Evolutionary conservation across 2,329 filamentous ascomycete genomes (phyloP), one percentile per base, ranked within the genome.

Genomic region (Trichoderma aggressivum): DNA sequence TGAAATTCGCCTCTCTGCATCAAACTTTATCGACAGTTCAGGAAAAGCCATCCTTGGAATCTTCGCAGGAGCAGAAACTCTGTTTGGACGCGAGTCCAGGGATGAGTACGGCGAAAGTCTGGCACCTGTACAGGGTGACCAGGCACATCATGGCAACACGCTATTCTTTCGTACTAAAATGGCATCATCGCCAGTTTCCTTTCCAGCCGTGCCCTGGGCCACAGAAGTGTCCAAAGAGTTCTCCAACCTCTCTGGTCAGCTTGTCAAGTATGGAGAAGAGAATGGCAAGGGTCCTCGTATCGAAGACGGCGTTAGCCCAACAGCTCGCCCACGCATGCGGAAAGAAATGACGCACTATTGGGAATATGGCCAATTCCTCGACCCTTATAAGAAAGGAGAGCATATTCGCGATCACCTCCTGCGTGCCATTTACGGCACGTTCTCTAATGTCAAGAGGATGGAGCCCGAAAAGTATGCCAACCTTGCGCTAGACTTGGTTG

Each of bases 381-480:
- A 66, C 39, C 63, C 63, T 2, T 66, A 66, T 5, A 56, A 21
- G 6, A 32, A 66, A 6, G 63, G 63, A 7, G 63, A 66, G 21
- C 63, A n/a, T 28, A 66, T 66, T 12, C 30, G 63, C 4, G 63
- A 66, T 10, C 47, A 66, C 26, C 63, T 66, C 7, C 30, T 66
- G 12, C 50, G 50, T 3, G 63, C 63, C 21, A 66, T 66, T 47
- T 66, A 66, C n/a, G 63, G 63, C 28, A 66, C 63, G 3, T 66
- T 66, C 30, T 66, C 34, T 18, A 66, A 66, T 18, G 63, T 56
- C 18, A 68, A 68, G 24, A 10, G 28, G 34, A 1, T 59, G 11
- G 65, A 68, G 36, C 65, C 65, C 30, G 47, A 66, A 56, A 65
- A 39, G 28, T 66, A 66, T 56, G 63, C 63, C 63, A 53, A 56